A percentile compares a stretch with the other conserved stretches of the same genome.
phyloP scores from a whole-genome alignment of 352 stramenopile genomes.

The Pythium coloratum region DNA sequence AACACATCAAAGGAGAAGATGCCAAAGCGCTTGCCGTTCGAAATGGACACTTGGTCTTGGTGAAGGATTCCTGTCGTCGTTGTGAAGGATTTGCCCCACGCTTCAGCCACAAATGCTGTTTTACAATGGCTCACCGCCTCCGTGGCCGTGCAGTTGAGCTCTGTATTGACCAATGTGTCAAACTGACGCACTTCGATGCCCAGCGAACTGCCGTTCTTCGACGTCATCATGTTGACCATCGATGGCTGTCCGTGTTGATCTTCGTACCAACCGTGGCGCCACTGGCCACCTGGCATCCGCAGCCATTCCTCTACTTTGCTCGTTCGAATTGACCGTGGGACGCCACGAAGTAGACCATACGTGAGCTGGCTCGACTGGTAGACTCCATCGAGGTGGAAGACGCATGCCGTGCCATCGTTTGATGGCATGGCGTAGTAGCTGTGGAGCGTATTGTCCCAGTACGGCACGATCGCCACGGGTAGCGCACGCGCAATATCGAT shows the following conservation, averaged over 20 bases:
- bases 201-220: background rate
- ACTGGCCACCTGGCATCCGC: conserved; percentile 12
- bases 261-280: conserved; percentile 34
- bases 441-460: conserved; percentile 23
- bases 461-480: conserved; percentile 29
- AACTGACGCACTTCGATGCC: conserved; percentile 18
- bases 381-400: conserved; percentile 23
- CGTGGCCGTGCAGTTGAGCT: conserved; percentile 2
- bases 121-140: conserved; percentile 3
- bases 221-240: conserved; percentile 26
- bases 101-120: background rate
- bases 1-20: conserved; percentile 32
- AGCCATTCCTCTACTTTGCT: conserved; percentile 26
- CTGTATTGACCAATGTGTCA: conserved; percentile 10
- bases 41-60: conserved; percentile 8
- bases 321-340: conserved; percentile 15
- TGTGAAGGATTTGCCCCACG: conserved; percentile 18
- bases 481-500: conserved; percentile 16
- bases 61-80: background rate
- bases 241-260: conserved; percentile 5
- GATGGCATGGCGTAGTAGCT: conserved; percentile 19
- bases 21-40: conserved; percentile 30
- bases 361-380: conserved; percentile 29
- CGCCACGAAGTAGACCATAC: conserved; percentile 7
- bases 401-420: conserved; percentile 24